Base-by-base conservation (phyloP, 2,329 filamentous ascomycete species). In the Ceratocystis lukuohia region DNA sequence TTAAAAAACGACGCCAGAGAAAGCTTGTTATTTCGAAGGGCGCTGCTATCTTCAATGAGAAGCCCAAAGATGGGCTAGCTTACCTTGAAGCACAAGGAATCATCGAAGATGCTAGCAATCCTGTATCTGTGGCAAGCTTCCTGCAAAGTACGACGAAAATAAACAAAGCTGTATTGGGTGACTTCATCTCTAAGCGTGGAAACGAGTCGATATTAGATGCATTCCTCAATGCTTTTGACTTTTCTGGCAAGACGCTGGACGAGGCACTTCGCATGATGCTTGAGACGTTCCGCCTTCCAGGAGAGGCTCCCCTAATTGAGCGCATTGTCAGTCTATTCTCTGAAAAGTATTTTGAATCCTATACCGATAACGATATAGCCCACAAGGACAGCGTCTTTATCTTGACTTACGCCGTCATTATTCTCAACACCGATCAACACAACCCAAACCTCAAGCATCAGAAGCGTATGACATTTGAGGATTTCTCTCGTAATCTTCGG, bases 351-450 rank as follows among this genome's bases (percentile, higher is more conserved):
- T 88, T 88, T 74, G 84, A 84, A 68, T 84, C 83, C 5, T 82
- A 84, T 30, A 87, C 89, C 0, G 83, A 88, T 65, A 37, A 59
- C 7, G 88, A 86, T 25, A 86, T 97, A 69, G 88, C 86, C 5
- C 87, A 96, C 72, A 88, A 89, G 71, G 94, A 99, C 74, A 86
- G 91, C 6, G 86, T 94, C 25, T 99, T 89, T 72, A 85, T 99
- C 61, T 79, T 99, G 64, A 93, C 89, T 0, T 99, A 99, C 74
- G 94, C 92, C 46, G 95, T 96, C 72, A 96, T 99, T 74, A 91
- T 99, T 84, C 79, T 99, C 66, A 99, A 99, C 73, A 96, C 93
- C 0, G 94, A 99, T 73, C 88, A 95, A 72, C 94, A 97, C 75
- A 99, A 96, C 72, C 92, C 91, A 0, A 97, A 96, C 71, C 76